phyloP scores from a whole-genome alignment of 805 yeast species.

The Starmera caribaea region DNA sequence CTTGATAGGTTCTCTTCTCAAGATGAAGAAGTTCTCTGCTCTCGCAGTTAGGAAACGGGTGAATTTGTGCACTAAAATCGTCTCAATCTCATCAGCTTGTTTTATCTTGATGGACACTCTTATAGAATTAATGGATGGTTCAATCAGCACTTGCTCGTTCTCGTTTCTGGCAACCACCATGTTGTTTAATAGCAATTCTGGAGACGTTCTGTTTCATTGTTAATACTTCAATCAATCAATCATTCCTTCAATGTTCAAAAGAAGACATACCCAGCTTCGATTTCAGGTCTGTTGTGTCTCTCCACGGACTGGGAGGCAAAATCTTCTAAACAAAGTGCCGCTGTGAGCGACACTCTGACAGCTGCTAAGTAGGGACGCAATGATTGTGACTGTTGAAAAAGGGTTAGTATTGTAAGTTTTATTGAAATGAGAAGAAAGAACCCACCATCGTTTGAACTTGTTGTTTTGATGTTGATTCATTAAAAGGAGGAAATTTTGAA shows the following conservation, averaged over 20 bases:
- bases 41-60: conserved; percentile 89
- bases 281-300: conserved; percentile 95
- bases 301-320: conserved; percentile 93
- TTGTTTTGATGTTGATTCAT: too few species aligned
- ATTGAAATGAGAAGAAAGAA: too few species aligned
- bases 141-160: conserved; percentile 85
- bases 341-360: conserved; percentile 86
- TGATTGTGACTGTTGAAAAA: conserved; percentile 66
- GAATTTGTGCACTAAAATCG: conserved; percentile 87
- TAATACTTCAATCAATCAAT: neutral
- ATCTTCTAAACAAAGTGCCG: conserved; percentile 86
- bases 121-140: conserved; percentile 87
- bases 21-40: conserved; percentile 88
- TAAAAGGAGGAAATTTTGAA: too few species aligned
- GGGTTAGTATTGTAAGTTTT: too few species aligned
- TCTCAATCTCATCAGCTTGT: conserved; percentile 97
- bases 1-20: conserved; percentile 82
- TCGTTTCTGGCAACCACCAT: conserved; percentile 89
- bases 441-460: too few species aligned
- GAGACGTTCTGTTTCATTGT: conserved; percentile 43
- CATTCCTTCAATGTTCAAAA: neutral
- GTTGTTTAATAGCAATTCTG: conserved; percentile 80
- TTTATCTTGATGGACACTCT: conserved; percentile 87
- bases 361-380: conserved; percentile 91
- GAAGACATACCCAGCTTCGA: conserved; percentile 53